Evolutionary conservation across 1,284 basidiomycete species (phyloP), one percentile per base, ranked within the genome.

Genomic region (Leucoagaricus sp.): DNA sequence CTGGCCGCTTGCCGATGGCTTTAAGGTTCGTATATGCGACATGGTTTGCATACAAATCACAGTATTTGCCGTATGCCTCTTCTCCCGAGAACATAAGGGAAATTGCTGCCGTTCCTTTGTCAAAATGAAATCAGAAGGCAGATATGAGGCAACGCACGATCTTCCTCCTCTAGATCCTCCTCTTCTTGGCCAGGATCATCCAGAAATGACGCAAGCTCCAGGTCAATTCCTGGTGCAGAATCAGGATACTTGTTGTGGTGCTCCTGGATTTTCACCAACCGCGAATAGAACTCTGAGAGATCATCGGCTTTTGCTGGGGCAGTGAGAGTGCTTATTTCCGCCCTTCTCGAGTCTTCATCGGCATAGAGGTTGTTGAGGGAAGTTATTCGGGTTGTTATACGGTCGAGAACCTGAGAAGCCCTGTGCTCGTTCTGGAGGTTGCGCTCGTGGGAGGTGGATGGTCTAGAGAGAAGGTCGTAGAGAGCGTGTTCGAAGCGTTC

Each of bases 161-260:
- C 91, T 72, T 94, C 92, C 62, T 87, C 85, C 58, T 87, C 86
- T 46, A 83, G 82, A 7, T 93, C 87, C 33, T 91, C 88, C 1
- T 91, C 89, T 50, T 90, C 87, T 59, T 86, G 85, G 58, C 82
- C 79, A 46, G 82, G 84, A 55, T 92, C 91, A 52, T 89, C 87
- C 65, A 91, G 74, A 65, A 96, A 81, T 65, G 87, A 83, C 55
- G 88, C 86, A 62, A 96, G 80, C 75, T 95, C 93, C 59, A 86
- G 78, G 71, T 93, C 84, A 73, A 93, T 86, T 63, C 58, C 60
- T 76, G 89, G 79, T 69, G 87, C 82, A 74, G 88, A 80, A 76
- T 94, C 89, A 74, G 94, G 94, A 81, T 98, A 97, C 79, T 93
- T 94, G 72, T 84, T 83, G 81, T 98, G 91, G 81, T 98, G 94